Conservation (phyloP, 2,329 filamentous ascomycete genomes). For the Neopestalotiopsis clavispora region DNA sequence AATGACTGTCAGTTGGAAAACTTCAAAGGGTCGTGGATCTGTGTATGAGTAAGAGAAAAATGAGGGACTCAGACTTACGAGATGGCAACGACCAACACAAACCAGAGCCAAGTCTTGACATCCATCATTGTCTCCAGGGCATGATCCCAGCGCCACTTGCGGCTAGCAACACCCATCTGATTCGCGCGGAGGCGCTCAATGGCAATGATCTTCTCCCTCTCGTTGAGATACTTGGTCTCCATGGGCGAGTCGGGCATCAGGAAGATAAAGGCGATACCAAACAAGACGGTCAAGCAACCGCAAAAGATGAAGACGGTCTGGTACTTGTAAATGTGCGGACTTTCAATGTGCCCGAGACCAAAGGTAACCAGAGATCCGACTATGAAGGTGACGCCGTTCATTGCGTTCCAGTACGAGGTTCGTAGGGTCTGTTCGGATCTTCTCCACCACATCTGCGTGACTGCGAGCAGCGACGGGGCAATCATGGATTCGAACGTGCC, state of each 20-base stretch:
- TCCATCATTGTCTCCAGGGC: constrained; percentile 49
- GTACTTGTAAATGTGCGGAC: constrained; percentile 49
- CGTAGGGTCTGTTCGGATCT: constrained; percentile 55
- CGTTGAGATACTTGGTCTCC: constrained; percentile 62
- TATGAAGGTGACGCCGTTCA: constrained; percentile 60
- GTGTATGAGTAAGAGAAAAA: background rate
- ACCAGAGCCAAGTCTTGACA: constrained; percentile 62
- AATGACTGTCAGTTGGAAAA: constrained; percentile 11
- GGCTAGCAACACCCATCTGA: constrained; percentile 75
- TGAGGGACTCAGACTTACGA: constrained; percentile 55
- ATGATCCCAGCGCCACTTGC: constrained; percentile 72
- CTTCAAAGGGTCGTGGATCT: too few relatives aligned
- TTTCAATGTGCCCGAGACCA: constrained; percentile 53
- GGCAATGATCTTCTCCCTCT: constrained; percentile 69
- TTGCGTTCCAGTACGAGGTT: constrained; percentile 56
- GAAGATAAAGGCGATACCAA: constrained; percentile 54
- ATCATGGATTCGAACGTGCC: constrained; percentile 54
- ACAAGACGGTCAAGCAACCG: constrained; percentile 55
- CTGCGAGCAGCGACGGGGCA: constrained; percentile 55
- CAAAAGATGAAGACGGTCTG: constrained; percentile 58
- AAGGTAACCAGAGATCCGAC: constrained; percentile 61
- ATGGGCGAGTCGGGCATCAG: constrained; percentile 70
- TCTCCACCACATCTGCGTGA: constrained; percentile 61
- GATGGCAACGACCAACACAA: constrained; percentile 64
- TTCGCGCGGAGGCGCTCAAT: constrained; percentile 76